phyloP scores from a whole-genome alignment of 2,329 filamentous ascomycete genomes.

The Plenodomus lindquistii region DNA sequence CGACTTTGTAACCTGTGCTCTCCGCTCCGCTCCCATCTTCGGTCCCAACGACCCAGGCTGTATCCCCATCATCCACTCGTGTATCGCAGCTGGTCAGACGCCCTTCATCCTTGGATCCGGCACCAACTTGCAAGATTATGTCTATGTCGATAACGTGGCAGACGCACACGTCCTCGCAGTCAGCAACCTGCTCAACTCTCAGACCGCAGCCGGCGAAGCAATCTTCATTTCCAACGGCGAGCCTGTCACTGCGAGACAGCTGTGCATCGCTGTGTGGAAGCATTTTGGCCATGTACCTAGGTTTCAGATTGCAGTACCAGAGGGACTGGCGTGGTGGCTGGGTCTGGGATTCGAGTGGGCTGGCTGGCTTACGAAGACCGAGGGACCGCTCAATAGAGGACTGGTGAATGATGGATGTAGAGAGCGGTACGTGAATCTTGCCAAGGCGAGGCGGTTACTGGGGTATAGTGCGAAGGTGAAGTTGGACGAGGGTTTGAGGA shows the following conservation, averaged over 20 bases:
- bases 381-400: constrained; percentile 56
- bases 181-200: constrained; percentile 68
- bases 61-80: constrained; percentile 72
- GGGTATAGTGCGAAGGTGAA: constrained; percentile 57
- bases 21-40: constrained; percentile 88
- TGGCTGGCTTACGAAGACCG: constrained; percentile 51
- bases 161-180: constrained; percentile 85
- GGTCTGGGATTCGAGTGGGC: constrained; percentile 53
- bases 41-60: constrained; percentile 84
- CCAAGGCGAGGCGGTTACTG: constrained; percentile 56
- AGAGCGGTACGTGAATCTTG: constrained; percentile 57
- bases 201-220: constrained; percentile 69
- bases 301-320: constrained; percentile 55
- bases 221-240: constrained; percentile 91
- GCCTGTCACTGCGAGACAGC: constrained; percentile 90
- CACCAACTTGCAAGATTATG: constrained; percentile 71
- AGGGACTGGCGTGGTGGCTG: constrained; percentile 52
- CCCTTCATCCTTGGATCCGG: constrained; percentile 80
- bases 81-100: constrained; percentile 70
- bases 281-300: constrained; percentile 59
- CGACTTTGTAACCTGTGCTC: constrained; percentile 73
- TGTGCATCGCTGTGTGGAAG: constrained; percentile 77
- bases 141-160: constrained; percentile 69
- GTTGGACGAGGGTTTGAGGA: constrained; percentile 55
- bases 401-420: constrained; percentile 60